Conservation (phyloP, 371 early-diverging fungal species). For the Mortierella polycephala region DNA sequence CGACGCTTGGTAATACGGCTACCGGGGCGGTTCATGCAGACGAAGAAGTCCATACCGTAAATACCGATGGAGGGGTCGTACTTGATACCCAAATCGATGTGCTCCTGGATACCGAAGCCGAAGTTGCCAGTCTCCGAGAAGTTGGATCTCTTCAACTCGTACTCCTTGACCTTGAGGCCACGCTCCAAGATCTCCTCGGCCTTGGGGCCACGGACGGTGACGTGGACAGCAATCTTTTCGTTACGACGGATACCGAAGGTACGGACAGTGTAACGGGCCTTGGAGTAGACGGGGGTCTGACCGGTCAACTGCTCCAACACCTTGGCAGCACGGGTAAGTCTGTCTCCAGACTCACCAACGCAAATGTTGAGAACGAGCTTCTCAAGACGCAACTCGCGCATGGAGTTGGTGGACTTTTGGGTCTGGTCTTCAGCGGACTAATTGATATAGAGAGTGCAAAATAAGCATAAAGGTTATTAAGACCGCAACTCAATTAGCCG, state of each 20-base stretch:
- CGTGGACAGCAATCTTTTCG: constrained; percentile 99
- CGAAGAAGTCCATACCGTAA: constrained; percentile 86
- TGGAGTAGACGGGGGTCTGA: constrained; percentile 99
- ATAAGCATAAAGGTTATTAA: constrained; percentile 39
- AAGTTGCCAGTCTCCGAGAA: constrained; percentile 99
- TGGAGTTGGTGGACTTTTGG: constrained; percentile 45
- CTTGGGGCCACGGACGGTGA: constrained; percentile 95
- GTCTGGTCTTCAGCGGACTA: constrained; percentile 61
- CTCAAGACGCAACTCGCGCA: constrained; percentile 98
- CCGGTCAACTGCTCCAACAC: constrained; percentile 99
- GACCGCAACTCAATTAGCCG: constrained; percentile 53
- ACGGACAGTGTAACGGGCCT: constrained; percentile 99
- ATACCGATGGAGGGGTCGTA: constrained; percentile 99
- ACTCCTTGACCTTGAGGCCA: constrained; percentile 99
- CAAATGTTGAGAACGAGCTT: constrained; percentile 99
- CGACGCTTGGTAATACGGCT: constrained; percentile 97
- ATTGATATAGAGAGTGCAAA: constrained; percentile 37
- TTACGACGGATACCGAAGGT: constrained; percentile 99
- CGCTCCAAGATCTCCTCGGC: constrained; percentile 97
- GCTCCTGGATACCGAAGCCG: constrained; percentile 99
- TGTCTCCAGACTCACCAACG: constrained; percentile 99
- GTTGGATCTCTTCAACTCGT: constrained; percentile 95
- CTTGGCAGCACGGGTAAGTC: constrained; percentile 99
- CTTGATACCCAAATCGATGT: constrained; percentile 99
- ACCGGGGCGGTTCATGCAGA: constrained; percentile 99